phyloP scores from a whole-genome alignment of 495 filamentous ascomycete genomes.

The Lineolata rhizophorae region DNA sequence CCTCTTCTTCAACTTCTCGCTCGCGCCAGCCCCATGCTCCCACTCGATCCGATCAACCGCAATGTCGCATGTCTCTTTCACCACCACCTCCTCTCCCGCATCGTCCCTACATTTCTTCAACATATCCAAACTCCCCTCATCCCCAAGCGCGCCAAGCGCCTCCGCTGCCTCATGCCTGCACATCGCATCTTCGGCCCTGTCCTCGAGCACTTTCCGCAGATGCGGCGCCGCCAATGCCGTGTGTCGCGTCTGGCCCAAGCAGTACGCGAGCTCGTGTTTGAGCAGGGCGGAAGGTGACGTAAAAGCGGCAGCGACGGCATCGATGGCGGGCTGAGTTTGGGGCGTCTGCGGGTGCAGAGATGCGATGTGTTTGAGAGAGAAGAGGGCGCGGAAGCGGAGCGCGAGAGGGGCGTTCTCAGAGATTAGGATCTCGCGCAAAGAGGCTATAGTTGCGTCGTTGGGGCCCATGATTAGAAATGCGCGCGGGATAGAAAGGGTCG shows the following conservation, averaged over 20 bases:
- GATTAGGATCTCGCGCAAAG: constrained; percentile 54
- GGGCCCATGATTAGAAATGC: too few species aligned
- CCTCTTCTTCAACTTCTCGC: constrained; percentile 62
- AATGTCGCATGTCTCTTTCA: constrained; percentile 94
- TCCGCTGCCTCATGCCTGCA: constrained; percentile 93
- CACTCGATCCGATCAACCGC: constrained; percentile 86
- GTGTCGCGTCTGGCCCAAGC: constrained; percentile 76
- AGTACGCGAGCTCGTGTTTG: constrained; percentile 95
- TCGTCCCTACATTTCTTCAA: constrained; percentile 51
- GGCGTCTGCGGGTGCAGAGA: constrained; percentile 36
- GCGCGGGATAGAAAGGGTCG: too few species aligned
- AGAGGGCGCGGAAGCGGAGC: constrained; percentile 85
- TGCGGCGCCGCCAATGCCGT: constrained; percentile 46
- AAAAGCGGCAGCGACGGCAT: constrained; percentile 83
- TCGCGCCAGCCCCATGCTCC: constrained; percentile 52
- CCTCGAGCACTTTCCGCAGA: constrained; percentile 54
- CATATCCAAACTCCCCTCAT: constrained; percentile 44
- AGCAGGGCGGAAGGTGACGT: constrained; percentile 63
- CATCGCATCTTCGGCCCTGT: constrained; percentile 72
- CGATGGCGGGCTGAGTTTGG: constrained; percentile 51
- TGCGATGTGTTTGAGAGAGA: constrained; percentile 88
- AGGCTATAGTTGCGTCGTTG: too few species aligned
- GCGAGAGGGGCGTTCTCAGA: constrained; percentile 65
- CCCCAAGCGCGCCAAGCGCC: constrained; percentile 74
- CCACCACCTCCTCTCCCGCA: constrained; percentile 44